Conservation (phyloP, 257 asterid genomes). For the Ilex asprella region DNA sequence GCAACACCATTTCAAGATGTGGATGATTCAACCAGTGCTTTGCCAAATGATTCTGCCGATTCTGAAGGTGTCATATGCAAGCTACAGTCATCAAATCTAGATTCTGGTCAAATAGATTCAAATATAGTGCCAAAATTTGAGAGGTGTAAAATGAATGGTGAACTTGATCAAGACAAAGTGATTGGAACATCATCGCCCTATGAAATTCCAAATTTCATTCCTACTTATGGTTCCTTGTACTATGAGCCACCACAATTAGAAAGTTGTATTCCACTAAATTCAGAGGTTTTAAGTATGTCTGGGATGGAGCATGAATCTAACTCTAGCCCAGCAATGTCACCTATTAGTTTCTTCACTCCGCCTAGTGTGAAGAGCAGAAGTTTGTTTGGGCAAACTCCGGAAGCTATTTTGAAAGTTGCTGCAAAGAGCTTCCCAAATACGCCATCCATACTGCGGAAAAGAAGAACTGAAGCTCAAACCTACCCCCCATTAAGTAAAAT, state of each 20-base stretch:
- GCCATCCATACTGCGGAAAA: slow-evolving; percentile 83
- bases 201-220: slow-evolving; percentile 36
- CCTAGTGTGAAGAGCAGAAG: slow-evolving; percentile 47
- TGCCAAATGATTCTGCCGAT: slow-evolving; percentile 27
- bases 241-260: slow-evolving; percentile 67
- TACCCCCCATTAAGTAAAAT: slow-evolving; percentile 21
- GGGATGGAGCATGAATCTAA: slow-evolving; percentile 34
- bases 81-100: slow-evolving; percentile 29
- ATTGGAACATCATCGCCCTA: slow-evolving; percentile 26
- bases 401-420: slow-evolving; percentile 73
- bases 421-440: slow-evolving; percentile 80
- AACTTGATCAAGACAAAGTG: slow-evolving; percentile 29
- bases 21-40: slow-evolving; percentile 21
- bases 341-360: slow-evolving; percentile 49
- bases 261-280: slow-evolving; percentile 26
- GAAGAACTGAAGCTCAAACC: slow-evolving; percentile 36
- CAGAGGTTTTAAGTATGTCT: slow-evolving; percentile 29
- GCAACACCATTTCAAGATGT: slow-evolving; percentile 27
- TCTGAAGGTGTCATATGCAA: slow-evolving; percentile 29
- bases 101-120: slow-evolving; percentile 19
- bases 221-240: slow-evolving; percentile 47
- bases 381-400: slow-evolving; percentile 54
- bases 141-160: slow-evolving; percentile 16
- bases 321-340: slow-evolving; percentile 34
- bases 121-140: slow-evolving; percentile 25